Evolutionary conservation across 1,139 yeast species (phyloP).

Genomic region (Scheffersomyces illinoinensis): DNA sequence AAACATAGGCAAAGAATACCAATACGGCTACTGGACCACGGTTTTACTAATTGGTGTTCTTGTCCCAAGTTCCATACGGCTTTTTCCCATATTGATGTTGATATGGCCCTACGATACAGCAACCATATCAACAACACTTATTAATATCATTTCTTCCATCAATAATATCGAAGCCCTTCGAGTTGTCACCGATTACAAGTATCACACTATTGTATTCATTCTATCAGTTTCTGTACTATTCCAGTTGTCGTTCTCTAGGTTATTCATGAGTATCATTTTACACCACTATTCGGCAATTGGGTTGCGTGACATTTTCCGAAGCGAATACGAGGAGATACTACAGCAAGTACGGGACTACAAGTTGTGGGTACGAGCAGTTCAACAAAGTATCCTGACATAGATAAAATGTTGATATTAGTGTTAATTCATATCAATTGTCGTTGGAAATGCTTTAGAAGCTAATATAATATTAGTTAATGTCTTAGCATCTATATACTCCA

Average conservation of each 20-base stretch:
- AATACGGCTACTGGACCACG: slow-evolving; percentile 25
- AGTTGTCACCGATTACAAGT: slow-evolving; percentile 50
- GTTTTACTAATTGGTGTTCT: slow-evolving; percentile 68
- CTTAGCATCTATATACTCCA: background rate
- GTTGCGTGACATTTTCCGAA: slow-evolving; percentile 3
- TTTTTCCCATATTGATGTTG: slow-evolving; percentile 90
- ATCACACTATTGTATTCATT: slow-evolving; percentile 30
- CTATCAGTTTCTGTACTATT: slow-evolving; percentile 8
- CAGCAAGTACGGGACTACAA: background rate
- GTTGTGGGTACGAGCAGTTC: background rate
- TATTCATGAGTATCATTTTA: slow-evolving; percentile 8
- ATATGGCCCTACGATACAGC: slow-evolving; percentile 93
- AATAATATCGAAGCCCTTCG: slow-evolving; percentile 67
- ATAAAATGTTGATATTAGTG: background rate
- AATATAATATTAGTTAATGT: background rate
- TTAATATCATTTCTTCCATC: slow-evolving; percentile 57
- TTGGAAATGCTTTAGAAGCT: background rate
- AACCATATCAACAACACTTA: slow-evolving; percentile 60
- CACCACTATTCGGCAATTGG: slow-evolving; percentile 7
- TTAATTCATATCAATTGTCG: background rate
- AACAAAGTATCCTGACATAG: background rate
- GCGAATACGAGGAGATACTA: slow-evolving; percentile 7
- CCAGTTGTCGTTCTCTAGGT: slow-evolving; percentile 7
- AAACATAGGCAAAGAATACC: slow-evolving; percentile 17
- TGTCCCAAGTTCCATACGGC: slow-evolving; percentile 73